These are phyloP conservation scores for Cystobasidiaceae sp. DNA, from an alignment of 1,284 basidiomycete species.

Conservation along the genomic window DNA sequence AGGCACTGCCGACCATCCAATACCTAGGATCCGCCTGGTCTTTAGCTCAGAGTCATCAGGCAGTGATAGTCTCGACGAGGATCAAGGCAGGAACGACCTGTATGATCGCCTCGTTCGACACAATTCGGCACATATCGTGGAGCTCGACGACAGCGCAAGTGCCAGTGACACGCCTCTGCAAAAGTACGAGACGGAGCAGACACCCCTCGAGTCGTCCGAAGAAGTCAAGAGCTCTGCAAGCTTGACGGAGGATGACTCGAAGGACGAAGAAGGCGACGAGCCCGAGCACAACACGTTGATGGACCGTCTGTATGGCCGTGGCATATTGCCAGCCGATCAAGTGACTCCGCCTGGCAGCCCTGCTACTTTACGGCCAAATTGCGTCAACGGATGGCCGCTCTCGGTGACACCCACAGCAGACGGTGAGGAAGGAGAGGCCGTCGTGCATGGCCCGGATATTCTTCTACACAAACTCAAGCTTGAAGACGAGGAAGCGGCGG, in stretches of 20 bases:
- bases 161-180: not conserved
- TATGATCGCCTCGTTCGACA: constrained; percentile 2
- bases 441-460: constrained; percentile 11
- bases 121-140: constrained; percentile 7
- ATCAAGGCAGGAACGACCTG: constrained; percentile 1
- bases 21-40: constrained; percentile 46
- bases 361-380: not conserved
- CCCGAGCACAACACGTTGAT: not conserved
- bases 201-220: not conserved
- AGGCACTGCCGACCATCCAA: constrained; percentile 45
- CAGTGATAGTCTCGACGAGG: constrained; percentile 27
- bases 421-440: not conserved
- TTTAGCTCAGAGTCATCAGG: constrained; percentile 41
- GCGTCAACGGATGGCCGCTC: not conserved
- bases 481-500: not conserved
- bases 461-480: not conserved
- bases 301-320: constrained; percentile 11
- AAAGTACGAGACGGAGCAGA: not conserved
- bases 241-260: too few species aligned
- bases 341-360: constrained; percentile 19
- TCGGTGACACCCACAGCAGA: not conserved
- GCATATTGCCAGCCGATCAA: not conserved
- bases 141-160: constrained; percentile 8
- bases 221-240: not conserved
- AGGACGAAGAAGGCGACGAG: not conserved